A percentile compares a stretch with the other conserved stretches of the same genome.
Conservation (phyloP, 2,329 filamentous ascomycete genomes). For the Xylaria digitata region DNA sequence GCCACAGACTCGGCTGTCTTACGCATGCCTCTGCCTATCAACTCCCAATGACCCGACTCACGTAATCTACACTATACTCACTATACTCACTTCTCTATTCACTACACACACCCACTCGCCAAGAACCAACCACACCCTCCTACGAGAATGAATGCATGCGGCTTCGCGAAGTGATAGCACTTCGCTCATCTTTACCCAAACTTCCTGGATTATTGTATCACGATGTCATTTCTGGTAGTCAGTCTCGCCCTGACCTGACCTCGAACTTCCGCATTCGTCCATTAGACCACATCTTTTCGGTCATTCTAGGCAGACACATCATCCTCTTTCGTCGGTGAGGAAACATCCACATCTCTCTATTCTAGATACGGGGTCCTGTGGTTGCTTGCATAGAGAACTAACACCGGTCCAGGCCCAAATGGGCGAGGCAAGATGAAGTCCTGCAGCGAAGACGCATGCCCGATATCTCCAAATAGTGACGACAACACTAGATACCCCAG, state of each 20-base stretch:
- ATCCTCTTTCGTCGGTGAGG: slow-evolving; percentile 23
- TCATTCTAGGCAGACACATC: slow-evolving; percentile 28
- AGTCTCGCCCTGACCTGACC: neutral
- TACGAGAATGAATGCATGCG: slow-evolving; percentile 15
- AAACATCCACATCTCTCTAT: neutral
- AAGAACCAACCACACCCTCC: slow-evolving; percentile 23
- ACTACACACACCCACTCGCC: slow-evolving; percentile 31
- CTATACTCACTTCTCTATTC: neutral
- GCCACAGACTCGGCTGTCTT: slow-evolving; percentile 13
- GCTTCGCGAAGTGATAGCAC: slow-evolving; percentile 12
- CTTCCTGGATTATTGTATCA: slow-evolving; percentile 26
- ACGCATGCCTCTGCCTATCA: neutral
- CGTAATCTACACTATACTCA: slow-evolving; percentile 20
- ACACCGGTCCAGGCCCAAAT: slow-evolving; percentile 7
- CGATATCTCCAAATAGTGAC: slow-evolving; percentile 10
- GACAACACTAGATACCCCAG: slow-evolving; percentile 8
- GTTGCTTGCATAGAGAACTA: slow-evolving; percentile 5
- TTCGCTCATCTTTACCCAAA: slow-evolving; percentile 20
- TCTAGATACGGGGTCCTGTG: neutral
- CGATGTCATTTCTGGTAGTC: slow-evolving; percentile 20
- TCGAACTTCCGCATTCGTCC: slow-evolving; percentile 34
- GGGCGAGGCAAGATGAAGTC: slow-evolving; percentile 22
- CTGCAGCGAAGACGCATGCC: slow-evolving; percentile 19
- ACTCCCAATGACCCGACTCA: slow-evolving; percentile 22
- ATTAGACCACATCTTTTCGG: slow-evolving; percentile 7